A percentile compares a stretch with the other conserved stretches of the same genome.
These are phyloP conservation scores for Chiua virens DNA, from an alignment of 768 basidiomycete species.

Conservation along the genomic window DNA sequence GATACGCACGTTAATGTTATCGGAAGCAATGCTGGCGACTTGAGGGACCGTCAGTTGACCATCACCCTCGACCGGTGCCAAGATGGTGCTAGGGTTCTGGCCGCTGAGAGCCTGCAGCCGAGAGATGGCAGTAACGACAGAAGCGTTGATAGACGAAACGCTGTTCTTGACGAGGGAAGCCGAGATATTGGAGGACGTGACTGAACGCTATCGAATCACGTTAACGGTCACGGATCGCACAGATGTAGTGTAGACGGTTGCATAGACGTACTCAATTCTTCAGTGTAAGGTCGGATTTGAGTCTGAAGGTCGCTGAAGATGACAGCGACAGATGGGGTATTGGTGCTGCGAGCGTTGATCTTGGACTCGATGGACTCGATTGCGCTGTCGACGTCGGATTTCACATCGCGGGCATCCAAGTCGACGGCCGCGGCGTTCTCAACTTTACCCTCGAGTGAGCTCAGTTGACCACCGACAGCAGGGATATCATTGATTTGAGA, in stretches of 20 bases:
- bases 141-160: conserved; percentile 23
- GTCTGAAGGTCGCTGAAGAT: conserved; percentile 24
- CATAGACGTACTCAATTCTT: conserved; percentile 28
- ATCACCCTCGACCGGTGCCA: conserved; percentile 21
- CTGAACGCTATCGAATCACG: conserved; percentile 18
- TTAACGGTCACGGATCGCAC: conserved; percentile 3
- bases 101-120: conserved; percentile 29
- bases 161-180: conserved; percentile 18
- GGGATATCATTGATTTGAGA: too few species aligned
- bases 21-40: conserved; percentile 25
- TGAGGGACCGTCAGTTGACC: conserved; percentile 25
- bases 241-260: too few species aligned
- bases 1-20: conserved; percentile 21
- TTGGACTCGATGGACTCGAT: not conserved
- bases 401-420: not conserved
- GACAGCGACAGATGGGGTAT: conserved; percentile 20
- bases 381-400: not conserved
- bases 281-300: conserved; percentile 14
- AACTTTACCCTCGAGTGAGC: not conserved
- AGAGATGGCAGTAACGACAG: conserved; percentile 21
- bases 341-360: not conserved
- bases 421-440: too few species aligned
- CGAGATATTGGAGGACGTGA: conserved; percentile 26
- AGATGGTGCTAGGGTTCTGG: conserved; percentile 20
- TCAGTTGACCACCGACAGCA: too few species aligned